phyloP scores from a whole-genome alignment of 257 asterid species.

The Nicotiana undulata region DNA sequence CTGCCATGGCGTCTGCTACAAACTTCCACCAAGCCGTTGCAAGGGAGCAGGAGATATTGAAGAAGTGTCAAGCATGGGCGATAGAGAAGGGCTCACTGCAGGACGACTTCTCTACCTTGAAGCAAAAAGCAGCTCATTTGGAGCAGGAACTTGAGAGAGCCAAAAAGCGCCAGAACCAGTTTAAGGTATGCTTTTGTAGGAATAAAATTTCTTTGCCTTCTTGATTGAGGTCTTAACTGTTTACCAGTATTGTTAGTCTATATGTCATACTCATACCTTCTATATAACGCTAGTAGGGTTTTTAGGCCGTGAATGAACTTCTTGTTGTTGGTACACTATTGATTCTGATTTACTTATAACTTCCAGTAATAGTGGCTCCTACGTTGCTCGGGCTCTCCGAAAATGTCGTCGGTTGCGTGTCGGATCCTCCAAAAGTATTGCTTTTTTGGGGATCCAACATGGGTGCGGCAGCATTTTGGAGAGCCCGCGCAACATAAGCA shows the following conservation, averaged over 20 bases:
- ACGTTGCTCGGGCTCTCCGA: too few relatives aligned
- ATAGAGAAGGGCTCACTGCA: conserved; percentile 28
- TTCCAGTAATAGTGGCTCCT: not conserved
- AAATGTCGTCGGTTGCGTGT: too few relatives aligned
- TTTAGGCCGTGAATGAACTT: not conserved
- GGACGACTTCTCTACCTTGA: conserved; percentile 21
- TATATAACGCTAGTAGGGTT: not conserved
- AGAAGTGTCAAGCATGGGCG: conserved; percentile 31
- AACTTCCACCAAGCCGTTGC: conserved; percentile 28
- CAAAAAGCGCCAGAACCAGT: conserved; percentile 29
- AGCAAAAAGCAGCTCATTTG: conserved; percentile 17
- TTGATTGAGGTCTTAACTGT: not conserved
- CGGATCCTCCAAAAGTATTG: too few relatives aligned
- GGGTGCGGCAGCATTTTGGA: too few relatives aligned
- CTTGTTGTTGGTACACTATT: not conserved
- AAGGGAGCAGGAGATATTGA: conserved; percentile 39
- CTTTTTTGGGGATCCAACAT: too few relatives aligned
- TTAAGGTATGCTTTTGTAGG: conserved; percentile 32
- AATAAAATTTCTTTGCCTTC: conserved; percentile 2
- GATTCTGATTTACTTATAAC: not conserved
- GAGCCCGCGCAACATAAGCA: too few relatives aligned
- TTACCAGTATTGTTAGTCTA: not conserved
- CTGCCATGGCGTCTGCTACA: conserved; percentile 17
- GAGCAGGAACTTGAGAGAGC: conserved; percentile 24
- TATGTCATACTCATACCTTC: not conserved